Conservation (phyloP, 2,329 filamentous ascomycete genomes). For the Ophiostoma australiae region DNA sequence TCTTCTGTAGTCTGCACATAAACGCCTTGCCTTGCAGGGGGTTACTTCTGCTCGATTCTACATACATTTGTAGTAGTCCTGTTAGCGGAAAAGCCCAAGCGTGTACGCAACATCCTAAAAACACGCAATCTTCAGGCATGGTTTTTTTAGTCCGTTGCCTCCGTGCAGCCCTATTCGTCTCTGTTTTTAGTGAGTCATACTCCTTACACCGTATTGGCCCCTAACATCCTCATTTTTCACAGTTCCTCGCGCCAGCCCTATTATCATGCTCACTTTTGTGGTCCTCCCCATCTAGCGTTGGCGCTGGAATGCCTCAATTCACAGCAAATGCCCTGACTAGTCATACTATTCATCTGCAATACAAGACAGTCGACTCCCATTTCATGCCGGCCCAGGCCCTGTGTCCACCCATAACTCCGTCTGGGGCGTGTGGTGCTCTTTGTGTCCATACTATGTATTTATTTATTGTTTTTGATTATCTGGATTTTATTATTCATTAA, state of each 20-base stretch:
- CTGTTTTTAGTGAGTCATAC: not conserved
- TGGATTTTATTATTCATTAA: not conserved
- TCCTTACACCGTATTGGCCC: too few species aligned
- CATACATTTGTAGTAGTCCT: too few species aligned
- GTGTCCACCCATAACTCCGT: not conserved
- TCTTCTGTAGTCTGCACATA: too few species aligned
- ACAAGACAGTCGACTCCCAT: too few species aligned
- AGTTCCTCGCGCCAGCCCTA: not conserved
- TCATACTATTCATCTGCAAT: too few species aligned
- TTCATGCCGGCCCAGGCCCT: not conserved
- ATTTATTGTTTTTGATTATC: not conserved
- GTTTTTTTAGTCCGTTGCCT: conserved; percentile 8
- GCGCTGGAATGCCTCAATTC: not conserved
- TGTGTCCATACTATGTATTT: too few species aligned
- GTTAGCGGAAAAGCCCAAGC: not conserved
- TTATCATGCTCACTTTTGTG: conserved; percentile 3
- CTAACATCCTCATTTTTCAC: not conserved
- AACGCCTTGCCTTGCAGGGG: not conserved
- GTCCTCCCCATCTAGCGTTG: not conserved
- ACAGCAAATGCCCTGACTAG: not conserved
- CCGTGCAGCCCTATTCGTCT: not conserved
- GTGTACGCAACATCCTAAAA: conserved; percentile 5
- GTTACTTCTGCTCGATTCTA: not conserved
- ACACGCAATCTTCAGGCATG: not conserved
- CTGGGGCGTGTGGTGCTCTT: not conserved